Percentiles rank a stretch among this genome's conserved stretches.
These are phyloP conservation scores for Nyctanthes arbortristis DNA, from an alignment of 257 asterid species.

Conservation along the genomic window DNA sequence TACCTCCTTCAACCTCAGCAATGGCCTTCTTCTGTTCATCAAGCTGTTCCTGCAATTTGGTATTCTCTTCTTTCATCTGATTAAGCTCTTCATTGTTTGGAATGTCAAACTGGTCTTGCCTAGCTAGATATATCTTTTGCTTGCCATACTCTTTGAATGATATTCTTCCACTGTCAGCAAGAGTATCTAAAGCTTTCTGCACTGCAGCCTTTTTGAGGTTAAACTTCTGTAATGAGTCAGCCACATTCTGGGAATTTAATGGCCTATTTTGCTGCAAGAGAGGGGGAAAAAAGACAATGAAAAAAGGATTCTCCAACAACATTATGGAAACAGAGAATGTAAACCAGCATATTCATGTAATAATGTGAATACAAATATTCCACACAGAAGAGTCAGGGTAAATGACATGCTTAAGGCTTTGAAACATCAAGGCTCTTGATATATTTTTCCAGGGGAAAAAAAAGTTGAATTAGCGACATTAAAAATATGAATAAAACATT, in stretches of 20 bases:
- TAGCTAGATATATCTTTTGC: conserved; percentile 90
- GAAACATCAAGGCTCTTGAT: background rate
- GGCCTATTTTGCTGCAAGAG: conserved; percentile 58
- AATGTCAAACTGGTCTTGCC: conserved; percentile 94
- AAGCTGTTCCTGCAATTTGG: conserved; percentile 67
- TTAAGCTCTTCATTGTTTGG: conserved; percentile 83
- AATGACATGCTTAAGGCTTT: background rate
- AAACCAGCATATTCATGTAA: background rate
- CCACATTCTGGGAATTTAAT: conserved; percentile 53
- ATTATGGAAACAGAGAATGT: background rate
- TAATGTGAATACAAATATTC: background rate
- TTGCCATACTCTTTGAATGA: conserved; percentile 90
- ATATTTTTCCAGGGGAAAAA: background rate
- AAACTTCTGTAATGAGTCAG: conserved; percentile 59
- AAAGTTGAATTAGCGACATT: background rate
- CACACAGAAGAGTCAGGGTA: background rate
- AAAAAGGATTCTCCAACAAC: background rate
- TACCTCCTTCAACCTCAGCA: conserved; percentile 79
- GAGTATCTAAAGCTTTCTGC: conserved; percentile 56
- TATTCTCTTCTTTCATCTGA: conserved; percentile 76
- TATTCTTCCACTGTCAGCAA: conserved; percentile 51
- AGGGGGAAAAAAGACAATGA: background rate
- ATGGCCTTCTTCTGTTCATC: conserved; percentile 56
- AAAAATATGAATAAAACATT: background rate
- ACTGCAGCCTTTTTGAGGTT: conserved; percentile 57